Base-by-base conservation (phyloP, 169 alveolate genomes). In the Babesia microti region DNA sequence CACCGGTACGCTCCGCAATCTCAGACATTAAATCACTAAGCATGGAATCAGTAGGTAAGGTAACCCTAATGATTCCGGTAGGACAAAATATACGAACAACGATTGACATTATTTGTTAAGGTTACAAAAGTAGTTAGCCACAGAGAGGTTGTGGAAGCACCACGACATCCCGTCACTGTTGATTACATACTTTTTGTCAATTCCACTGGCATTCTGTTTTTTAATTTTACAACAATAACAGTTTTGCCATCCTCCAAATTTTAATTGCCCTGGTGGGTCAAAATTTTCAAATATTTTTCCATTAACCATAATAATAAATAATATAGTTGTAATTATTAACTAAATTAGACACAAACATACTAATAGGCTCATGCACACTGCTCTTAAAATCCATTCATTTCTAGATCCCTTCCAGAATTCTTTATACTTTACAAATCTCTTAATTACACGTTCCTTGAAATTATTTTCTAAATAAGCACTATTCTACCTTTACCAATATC, bases 331-430 rank as follows among this genome's bases (percentile, higher is more conserved):
- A 19, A 56, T 18, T 1, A 19, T 2, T 11, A 34, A 4, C 68
- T 56, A 23, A 17, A 12, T 18, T 9, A 29, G 15, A 4, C 48
- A 3, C 27, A 42, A 46, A 27, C 56, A 27, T 15, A 72, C 63
- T 41, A 68, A 19, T 11, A 57, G 27, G 0, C 57, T 34, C 4
- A 61, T 21, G 28, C 69, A 39, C 3, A 48, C 41, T n/a, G 42
- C 5, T 35, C 83, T 51, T 6, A 72, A 56, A 22, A 72, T 28
- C 79, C 83, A 72, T 22, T 72, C 83, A n/a, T n/a, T n/a, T 26
- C 83, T 41, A 21, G 59, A 42, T 42, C 75, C 58, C 73, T 57
- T 72, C 15, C 49, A 34, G 39, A 70, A 72, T 37, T 3, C 45
- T 52, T 11, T 59, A 50, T 2, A 57, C 51, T 18, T 59, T 59